These are phyloP conservation scores for Mangifera indica DNA, from an alignment of 345 rosid species.

Conservation along the genomic window DNA sequence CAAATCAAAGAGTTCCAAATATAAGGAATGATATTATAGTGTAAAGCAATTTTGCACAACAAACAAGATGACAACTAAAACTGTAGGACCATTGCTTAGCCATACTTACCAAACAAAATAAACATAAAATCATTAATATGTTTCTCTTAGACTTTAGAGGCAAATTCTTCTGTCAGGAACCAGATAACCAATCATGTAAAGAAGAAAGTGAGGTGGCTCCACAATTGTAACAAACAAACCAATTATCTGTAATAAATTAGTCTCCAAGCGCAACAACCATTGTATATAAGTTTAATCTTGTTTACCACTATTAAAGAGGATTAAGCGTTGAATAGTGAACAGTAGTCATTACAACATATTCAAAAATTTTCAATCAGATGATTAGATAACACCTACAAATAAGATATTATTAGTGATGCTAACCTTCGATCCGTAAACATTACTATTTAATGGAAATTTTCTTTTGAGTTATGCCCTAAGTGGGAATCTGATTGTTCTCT, in stretches of 20 bases:
- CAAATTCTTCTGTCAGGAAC: too few relatives aligned
- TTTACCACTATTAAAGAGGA: too few relatives aligned
- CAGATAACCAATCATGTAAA: too few relatives aligned
- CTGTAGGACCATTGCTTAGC: background rate
- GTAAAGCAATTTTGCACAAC: too few relatives aligned
- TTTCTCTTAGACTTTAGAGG: background rate
- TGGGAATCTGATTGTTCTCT: background rate
- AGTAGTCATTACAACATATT: too few relatives aligned
- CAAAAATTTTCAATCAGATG: background rate
- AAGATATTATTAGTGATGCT: background rate
- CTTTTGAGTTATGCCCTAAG: background rate
- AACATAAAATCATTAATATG: background rate
- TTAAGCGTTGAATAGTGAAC: too few relatives aligned
- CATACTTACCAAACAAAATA: background rate
- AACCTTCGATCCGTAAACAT: background rate
- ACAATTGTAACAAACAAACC: too few relatives aligned
- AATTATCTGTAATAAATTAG: too few relatives aligned
- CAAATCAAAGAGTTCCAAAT: background rate
- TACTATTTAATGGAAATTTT: background rate
- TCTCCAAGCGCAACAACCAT: too few relatives aligned
- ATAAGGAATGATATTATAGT: too few relatives aligned
- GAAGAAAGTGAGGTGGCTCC: too few relatives aligned
- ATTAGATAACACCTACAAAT: background rate
- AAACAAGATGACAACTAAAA: background rate
- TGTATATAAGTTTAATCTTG: too few relatives aligned